Evolutionary conservation across 495 filamentous ascomycete species (phyloP).

Genomic region (Hyaloscypha finlandica): DNA sequence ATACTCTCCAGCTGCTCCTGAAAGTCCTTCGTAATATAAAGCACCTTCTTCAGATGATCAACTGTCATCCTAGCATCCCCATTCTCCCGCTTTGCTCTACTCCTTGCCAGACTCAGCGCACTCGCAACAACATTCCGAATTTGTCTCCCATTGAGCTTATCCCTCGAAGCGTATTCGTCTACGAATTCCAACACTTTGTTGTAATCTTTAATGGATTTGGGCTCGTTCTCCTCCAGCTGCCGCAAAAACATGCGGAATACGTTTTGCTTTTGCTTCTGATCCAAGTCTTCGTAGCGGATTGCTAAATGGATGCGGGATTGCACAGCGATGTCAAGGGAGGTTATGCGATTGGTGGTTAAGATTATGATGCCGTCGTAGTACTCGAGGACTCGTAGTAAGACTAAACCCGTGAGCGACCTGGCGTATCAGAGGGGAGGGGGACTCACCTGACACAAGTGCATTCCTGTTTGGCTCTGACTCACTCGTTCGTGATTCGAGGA

Average conservation of each 20-base stretch:
- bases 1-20: slow-evolving; percentile 1
- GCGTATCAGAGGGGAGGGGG: not conserved
- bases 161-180: not conserved
- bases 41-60: not conserved
- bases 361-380: slow-evolving; percentile 7
- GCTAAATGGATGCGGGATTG: slow-evolving; percentile 4
- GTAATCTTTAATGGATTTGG: not conserved
- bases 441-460: not conserved
- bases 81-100: not conserved
- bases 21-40: not conserved
- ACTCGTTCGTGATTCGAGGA: not conserved
- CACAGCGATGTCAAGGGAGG: slow-evolving; percentile 1
- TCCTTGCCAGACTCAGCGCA: not conserved
- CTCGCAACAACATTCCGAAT: not conserved
- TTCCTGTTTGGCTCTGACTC: slow-evolving; percentile 1
- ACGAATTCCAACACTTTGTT: not conserved
- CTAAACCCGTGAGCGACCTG: not conserved
- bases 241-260: not conserved
- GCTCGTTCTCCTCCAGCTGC: not conserved
- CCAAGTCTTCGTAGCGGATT: not conserved
- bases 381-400: not conserved
- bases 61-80: not conserved
- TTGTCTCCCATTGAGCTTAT: not conserved
- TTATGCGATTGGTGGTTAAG: slow-evolving; percentile 13
- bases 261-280: not conserved